Conservation (phyloP, 2,329 filamentous ascomycete species). For the Alternaria brassicicola region DNA sequence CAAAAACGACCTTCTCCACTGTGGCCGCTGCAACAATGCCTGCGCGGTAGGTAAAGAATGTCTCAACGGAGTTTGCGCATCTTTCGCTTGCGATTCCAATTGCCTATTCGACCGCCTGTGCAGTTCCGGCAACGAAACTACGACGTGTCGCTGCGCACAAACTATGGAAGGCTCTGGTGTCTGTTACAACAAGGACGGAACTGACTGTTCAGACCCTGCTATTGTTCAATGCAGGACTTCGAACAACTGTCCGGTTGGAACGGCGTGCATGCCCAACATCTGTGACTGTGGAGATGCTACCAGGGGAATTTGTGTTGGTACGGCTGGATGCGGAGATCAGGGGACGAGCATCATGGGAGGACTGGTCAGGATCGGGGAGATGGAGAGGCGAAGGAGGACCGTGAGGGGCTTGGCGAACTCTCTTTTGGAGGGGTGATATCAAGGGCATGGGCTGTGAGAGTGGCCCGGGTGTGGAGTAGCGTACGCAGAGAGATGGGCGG, state of each 20-base stretch:
- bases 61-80: constrained; percentile 45
- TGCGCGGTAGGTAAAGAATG: constrained; percentile 34
- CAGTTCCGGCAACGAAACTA: constrained; percentile 20
- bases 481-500: background rate
- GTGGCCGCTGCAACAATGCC: constrained; percentile 33
- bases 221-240: background rate
- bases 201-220: constrained; percentile 17
- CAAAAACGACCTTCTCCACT: constrained; percentile 30
- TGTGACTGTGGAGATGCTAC: constrained; percentile 20
- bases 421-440: background rate
- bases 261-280: constrained; percentile 24
- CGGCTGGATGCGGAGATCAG: constrained; percentile 23
- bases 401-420: background rate
- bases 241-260: constrained; percentile 21
- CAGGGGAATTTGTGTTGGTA: constrained; percentile 29
- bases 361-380: constrained; percentile 20
- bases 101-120: constrained; percentile 38
- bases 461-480: background rate
- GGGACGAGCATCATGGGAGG: constrained; percentile 20
- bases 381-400: constrained; percentile 18
- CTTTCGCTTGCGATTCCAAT: constrained; percentile 35
- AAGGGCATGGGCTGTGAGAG: background rate
- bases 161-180: constrained; percentile 32
- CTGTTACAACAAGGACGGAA: constrained; percentile 36
- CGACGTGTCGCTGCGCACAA: constrained; percentile 37